These are phyloP conservation scores for Verticillium tricorpus DNA, from an alignment of 2,329 filamentous ascomycete species.

Conservation along the genomic window DNA sequence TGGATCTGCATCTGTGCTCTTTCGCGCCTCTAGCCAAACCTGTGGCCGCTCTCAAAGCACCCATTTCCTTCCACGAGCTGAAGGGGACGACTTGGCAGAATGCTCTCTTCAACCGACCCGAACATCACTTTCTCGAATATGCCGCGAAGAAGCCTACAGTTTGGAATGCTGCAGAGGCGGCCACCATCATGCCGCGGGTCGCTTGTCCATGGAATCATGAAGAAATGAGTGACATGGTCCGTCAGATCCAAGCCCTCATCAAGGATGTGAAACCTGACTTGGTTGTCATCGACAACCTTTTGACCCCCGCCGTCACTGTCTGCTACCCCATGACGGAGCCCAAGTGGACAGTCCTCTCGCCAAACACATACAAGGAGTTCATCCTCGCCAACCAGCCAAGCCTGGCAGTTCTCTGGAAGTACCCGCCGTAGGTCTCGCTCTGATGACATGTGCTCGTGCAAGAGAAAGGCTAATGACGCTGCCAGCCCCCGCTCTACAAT, in stretches of 20 bases:
- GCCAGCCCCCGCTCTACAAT: conserved; percentile 27
- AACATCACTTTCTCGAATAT: conserved; percentile 1
- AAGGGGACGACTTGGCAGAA: neutral
- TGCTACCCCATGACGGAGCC: conserved; percentile 3
- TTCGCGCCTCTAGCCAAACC: conserved; percentile 1
- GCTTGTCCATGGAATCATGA: conserved; percentile 5
- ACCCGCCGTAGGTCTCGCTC: too few relatives aligned
- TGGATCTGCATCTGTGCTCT: conserved; percentile 11
- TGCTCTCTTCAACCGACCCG: conserved; percentile 3
- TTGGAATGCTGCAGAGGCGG: conserved; percentile 3
- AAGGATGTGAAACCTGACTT: conserved; percentile 6
- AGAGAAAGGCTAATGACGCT: too few relatives aligned
- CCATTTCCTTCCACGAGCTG: conserved; percentile 2
- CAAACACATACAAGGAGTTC: conserved; percentile 9
- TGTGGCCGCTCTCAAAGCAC: neutral
- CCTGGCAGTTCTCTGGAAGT: neutral
- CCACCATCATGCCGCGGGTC: conserved; percentile 2
- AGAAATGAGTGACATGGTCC: conserved; percentile 4
- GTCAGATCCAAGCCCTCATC: conserved; percentile 3
- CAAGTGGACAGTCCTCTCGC: conserved; percentile 6
- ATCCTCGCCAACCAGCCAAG: neutral
- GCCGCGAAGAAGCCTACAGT: conserved; percentile 2
- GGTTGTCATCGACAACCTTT: conserved; percentile 8
- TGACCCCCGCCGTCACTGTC: conserved; percentile 8
- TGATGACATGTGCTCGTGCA: too few relatives aligned